Conservation (phyloP, 2,329 filamentous ascomycete species). For the Colletotrichum costaricense region DNA sequence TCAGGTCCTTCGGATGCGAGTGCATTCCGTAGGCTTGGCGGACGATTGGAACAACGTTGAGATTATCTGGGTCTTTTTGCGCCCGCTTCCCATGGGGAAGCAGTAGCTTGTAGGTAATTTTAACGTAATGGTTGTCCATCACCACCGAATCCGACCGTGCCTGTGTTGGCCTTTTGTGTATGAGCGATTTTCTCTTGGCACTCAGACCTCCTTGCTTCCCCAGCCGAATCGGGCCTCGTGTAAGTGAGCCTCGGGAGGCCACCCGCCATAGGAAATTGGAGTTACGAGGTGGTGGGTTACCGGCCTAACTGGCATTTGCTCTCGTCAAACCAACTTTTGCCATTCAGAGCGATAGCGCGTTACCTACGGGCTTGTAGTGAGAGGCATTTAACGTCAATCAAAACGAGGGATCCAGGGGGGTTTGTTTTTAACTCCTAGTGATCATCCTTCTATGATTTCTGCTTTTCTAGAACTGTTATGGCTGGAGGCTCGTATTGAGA, state of each 20-base stretch:
- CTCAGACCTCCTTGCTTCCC: background rate
- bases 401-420: too few species aligned
- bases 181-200: conserved; percentile 31
- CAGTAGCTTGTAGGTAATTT: conserved; percentile 16
- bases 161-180: conserved; percentile 9
- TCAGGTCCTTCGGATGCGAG: background rate
- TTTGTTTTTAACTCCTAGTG: too few species aligned
- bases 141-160: background rate
- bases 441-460: too few species aligned
- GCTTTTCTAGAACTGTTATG: too few species aligned
- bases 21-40: background rate
- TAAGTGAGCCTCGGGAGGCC: background rate
- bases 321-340: too few species aligned
- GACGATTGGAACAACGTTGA: conserved; percentile 4
- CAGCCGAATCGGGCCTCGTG: background rate
- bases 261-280: background rate
- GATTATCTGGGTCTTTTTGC: background rate
- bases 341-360: too few species aligned
- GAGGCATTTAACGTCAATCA: too few species aligned
- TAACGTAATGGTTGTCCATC: conserved; percentile 25
- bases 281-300: background rate
- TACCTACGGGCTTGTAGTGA: too few species aligned
- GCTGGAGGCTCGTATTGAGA: too few species aligned
- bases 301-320: background rate
- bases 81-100: conserved; percentile 2